Conservation (phyloP, 495 filamentous ascomycete species). For the Chaetomium fimeti region DNA sequence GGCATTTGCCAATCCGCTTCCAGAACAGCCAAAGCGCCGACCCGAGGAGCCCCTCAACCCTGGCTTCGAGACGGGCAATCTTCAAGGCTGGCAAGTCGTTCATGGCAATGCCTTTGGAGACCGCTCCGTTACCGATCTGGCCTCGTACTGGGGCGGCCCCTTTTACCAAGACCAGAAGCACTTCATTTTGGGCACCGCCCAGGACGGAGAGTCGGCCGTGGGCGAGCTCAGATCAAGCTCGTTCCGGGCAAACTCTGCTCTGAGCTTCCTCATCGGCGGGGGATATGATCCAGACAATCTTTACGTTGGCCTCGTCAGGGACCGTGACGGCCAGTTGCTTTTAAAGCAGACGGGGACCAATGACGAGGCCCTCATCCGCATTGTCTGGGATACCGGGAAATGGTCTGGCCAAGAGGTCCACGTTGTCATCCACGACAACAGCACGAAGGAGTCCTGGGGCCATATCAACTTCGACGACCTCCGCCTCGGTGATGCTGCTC, state of each 20-base stretch:
- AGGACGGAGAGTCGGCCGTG: constrained; percentile 6
- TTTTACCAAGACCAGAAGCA: constrained; percentile 10
- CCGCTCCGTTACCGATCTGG: background rate
- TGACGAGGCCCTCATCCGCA: constrained; percentile 14
- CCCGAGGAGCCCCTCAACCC: constrained; percentile 6
- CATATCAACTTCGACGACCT: constrained; percentile 17
- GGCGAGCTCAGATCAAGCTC: constrained; percentile 9
- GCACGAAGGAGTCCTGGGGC: constrained; percentile 11
- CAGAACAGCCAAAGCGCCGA: background rate
- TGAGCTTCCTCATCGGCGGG: constrained; percentile 11
- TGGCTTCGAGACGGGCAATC: constrained; percentile 14
- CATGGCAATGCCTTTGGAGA: constrained; percentile 7
- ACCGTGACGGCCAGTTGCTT: constrained; percentile 5
- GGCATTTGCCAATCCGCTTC: background rate
- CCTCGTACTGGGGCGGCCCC: constrained; percentile 9
- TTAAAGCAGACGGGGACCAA: constrained; percentile 12
- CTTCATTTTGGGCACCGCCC: constrained; percentile 10
- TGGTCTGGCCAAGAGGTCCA: constrained; percentile 8
- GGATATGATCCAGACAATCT: constrained; percentile 13
- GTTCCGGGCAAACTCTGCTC: constrained; percentile 1
- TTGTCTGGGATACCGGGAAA: constrained; percentile 9
- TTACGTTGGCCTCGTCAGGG: constrained; percentile 11
- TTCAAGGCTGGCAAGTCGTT: constrained; percentile 11
- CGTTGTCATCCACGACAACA: constrained; percentile 8
- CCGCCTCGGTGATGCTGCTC: background rate